Conservation (phyloP, 345 rosid genomes). For the Bruguiera parviflora region DNA sequence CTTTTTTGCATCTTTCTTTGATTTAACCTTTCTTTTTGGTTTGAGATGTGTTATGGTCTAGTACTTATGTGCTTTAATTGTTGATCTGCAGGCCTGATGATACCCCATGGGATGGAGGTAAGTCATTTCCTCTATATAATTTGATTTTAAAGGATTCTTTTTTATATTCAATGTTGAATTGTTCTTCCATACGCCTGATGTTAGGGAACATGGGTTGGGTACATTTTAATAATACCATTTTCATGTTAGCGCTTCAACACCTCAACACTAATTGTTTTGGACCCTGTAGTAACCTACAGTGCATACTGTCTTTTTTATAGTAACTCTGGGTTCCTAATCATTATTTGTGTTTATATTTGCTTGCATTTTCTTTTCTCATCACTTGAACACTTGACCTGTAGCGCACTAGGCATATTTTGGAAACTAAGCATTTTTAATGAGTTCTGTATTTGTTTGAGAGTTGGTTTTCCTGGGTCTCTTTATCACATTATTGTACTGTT, state of each 20-base stretch:
- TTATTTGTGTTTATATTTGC: not conserved
- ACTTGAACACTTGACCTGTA: not conserved
- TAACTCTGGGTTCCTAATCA: not conserved
- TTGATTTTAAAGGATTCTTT: not conserved
- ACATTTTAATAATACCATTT: not conserved
- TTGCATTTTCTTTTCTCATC: not conserved
- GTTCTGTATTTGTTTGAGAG: no score
- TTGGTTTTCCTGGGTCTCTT: no score
- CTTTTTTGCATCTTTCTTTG: not conserved
- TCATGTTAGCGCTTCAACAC: no score
- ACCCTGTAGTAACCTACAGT: no score
- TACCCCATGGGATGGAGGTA: constrained; percentile 89
- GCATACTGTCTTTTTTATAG: not conserved
- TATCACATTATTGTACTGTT: no score
- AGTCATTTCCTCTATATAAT: constrained; percentile 14
- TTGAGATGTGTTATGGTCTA: not conserved
- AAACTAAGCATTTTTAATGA: not conserved
- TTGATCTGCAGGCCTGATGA: constrained; percentile 65
- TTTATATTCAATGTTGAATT: not conserved
- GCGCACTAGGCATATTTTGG: no score
- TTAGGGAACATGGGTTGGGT: not conserved
- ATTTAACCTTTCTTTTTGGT: constrained; percentile 6
- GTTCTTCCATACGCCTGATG: not conserved
- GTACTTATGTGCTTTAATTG: not conserved
- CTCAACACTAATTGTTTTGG: no score